Percentiles rank a stretch among this genome's conserved stretches.
Evolutionary conservation across 1,284 basidiomycete species (phyloP).

Genomic region (Sphaerobolus stellatus): DNA sequence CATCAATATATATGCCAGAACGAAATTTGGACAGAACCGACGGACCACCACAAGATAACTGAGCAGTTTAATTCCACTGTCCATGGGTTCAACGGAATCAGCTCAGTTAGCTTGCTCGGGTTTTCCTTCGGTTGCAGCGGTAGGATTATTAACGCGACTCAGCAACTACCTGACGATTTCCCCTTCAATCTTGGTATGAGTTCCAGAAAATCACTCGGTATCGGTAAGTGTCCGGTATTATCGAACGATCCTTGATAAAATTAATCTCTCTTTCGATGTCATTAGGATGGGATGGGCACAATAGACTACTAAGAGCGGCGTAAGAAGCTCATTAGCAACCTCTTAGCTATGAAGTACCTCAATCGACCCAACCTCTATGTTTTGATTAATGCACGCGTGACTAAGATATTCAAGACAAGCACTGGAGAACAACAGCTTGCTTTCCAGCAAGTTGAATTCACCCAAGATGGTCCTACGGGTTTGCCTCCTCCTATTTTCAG

Average conservation of each 20-base stretch:
- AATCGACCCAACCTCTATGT: background rate
- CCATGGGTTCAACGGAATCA: slow-evolving; percentile 21
- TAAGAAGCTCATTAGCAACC: background rate
- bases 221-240: slow-evolving; percentile 27
- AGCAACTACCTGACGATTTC: slow-evolving; percentile 17
- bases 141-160: slow-evolving; percentile 17
- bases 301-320: slow-evolving; percentile 26
- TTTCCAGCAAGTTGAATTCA: background rate
- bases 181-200: slow-evolving; percentile 36
- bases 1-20: background rate
- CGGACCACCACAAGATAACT: slow-evolving; percentile 18
- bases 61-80: slow-evolving; percentile 20
- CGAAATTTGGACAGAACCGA: slow-evolving; percentile 22
- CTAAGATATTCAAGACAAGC: background rate
- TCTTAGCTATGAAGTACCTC: background rate
- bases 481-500: too few species aligned
- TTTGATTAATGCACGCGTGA: background rate
- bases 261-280: background rate
- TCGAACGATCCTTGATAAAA: background rate
- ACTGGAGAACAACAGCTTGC: background rate
- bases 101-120: slow-evolving; percentile 19
- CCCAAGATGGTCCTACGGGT: too few species aligned
- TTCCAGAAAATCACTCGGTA: slow-evolving; percentile 31
- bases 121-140: slow-evolving; percentile 13
- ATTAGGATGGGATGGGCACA: slow-evolving; percentile 36